Base-by-base conservation (phyloP, 2,329 filamentous ascomycete species). In the Bimuria novae-zelandiae region DNA sequence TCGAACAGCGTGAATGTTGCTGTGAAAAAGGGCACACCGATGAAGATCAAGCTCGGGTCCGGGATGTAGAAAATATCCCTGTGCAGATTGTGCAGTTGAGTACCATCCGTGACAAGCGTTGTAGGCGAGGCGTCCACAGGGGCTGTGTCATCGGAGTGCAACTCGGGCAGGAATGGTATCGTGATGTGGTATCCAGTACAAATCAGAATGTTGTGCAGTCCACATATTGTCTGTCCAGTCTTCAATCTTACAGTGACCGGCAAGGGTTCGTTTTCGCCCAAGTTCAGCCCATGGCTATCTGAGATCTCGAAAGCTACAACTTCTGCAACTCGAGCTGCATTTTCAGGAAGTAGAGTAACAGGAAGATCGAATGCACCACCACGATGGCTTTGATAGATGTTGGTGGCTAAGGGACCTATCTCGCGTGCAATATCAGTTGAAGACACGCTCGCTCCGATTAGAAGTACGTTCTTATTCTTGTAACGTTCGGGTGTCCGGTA, bases 21-120 rank as follows among this genome's bases (percentile, higher is more conserved):
- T 0, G 83, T 83, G 62, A 87, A 83, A 62, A 84, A 88, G 0
- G 84, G 85, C 0, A 86, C 82, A 0, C 87, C 87, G 16, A 89
- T 75, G 56, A 89, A 89, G 0, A 78, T 75, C 0, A 89, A 74
- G 0, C 83, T 82, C 0, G 86, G 85, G 54, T 89, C 86, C 0
- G 80, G 79, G 37, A 89, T 88, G 69, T 89, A 89, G 65, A 88
- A 89, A 12, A 89, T 85, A 64, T 90, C 87, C 52, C 84, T 84
- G 75, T 89, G 84, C 1, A 89, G 74, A 58, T 89, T 89, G 62
- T 89, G 87, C 2, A 77, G 68, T 65, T 85, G 82, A 11, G 78
- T 79, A 1, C 87, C 87, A 39, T 89, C 84, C 0, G 83, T 89
- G 4, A 90, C 82, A 0, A 90, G 73, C 0, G 84, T 69, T 0